Evolutionary conservation across 139 green algal species (phyloP).

Genomic region (Chlamydomonas schloesseri): DNA sequence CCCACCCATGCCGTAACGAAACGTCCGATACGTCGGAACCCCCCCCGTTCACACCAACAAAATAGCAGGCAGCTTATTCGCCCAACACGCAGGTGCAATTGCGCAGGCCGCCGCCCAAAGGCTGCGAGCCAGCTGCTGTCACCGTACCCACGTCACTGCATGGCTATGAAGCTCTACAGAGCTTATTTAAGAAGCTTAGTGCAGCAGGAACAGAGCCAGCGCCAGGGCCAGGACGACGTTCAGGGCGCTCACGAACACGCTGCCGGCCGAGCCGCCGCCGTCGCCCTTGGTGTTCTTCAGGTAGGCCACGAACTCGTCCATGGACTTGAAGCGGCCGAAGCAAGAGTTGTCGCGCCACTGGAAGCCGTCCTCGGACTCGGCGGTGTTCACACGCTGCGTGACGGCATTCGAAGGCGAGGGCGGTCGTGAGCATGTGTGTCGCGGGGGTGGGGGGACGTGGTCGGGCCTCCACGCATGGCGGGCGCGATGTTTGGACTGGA

Average conservation of each 20-base stretch:
- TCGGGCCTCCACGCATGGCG: not conserved
- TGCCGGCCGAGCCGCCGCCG: not conserved
- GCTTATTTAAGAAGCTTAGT: not conserved
- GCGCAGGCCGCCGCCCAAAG: too few species aligned
- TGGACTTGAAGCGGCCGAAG: conserved; percentile 4
- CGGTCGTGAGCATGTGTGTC: not conserved
- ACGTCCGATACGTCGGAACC: too few species aligned
- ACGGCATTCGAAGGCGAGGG: not conserved
- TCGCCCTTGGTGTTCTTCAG: not conserved
- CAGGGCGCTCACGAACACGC: not conserved
- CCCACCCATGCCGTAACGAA: too few species aligned
- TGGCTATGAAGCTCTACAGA: too few species aligned
- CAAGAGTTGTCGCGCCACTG: conserved; percentile 29
- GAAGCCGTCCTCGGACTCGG: conserved; percentile 31
- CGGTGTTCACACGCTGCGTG: conserved; percentile 16
- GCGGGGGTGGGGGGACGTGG: not conserved
- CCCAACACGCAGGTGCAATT: too few species aligned
- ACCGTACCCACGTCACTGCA: too few species aligned
- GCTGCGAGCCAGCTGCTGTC: too few species aligned
- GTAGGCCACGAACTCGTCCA: conserved; percentile 7
- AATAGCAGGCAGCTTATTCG: too few species aligned
- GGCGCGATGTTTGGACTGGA: not conserved
- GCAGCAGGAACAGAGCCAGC: not conserved
- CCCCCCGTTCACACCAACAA: too few species aligned
- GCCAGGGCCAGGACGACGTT: not conserved